These are phyloP conservation scores for Aureobasidium sp. DNA, from an alignment of 2,329 filamentous ascomycete genomes.

Conservation along the genomic window DNA sequence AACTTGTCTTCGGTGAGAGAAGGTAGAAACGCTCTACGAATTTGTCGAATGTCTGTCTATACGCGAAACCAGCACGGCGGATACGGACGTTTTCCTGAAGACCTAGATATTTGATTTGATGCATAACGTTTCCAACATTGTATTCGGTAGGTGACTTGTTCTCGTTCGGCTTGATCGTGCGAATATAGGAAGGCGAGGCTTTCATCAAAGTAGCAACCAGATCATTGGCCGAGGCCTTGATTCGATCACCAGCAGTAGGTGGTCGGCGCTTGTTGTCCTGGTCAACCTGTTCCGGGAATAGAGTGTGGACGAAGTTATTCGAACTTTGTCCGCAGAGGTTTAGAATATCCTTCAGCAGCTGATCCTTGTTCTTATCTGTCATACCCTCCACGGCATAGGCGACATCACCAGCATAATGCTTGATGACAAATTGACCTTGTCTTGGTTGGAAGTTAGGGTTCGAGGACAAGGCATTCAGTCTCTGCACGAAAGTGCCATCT, in stretches of 20 bases:
- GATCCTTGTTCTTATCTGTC: constrained; percentile 99
- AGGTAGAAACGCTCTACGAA: constrained; percentile 97
- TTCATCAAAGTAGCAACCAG: constrained; percentile 95
- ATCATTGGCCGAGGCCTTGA: constrained; percentile 89
- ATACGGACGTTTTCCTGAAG: constrained; percentile 99
- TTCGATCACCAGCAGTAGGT: constrained; percentile 92
- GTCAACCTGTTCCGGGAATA: constrained; percentile 91
- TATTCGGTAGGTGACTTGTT: constrained; percentile 95
- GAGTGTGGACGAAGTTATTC: constrained; percentile 75
- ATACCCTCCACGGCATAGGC: constrained; percentile 91
- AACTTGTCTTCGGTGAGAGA: constrained; percentile 86
- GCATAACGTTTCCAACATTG: constrained; percentile 82
- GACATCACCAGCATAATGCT: constrained; percentile 97
- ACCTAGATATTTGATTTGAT: constrained; percentile 98
- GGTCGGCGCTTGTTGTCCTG: constrained; percentile 92
- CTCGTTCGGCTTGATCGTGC: constrained; percentile 98
- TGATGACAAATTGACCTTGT: constrained; percentile 95
- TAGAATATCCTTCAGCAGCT: constrained; percentile 86
- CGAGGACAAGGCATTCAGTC: constrained; percentile 75
- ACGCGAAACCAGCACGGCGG: constrained; percentile 90
- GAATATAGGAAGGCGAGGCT: constrained; percentile 93
- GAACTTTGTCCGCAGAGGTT: constrained; percentile 77
- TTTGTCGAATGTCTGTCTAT: constrained; percentile 94
- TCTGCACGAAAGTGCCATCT: constrained; percentile 91
- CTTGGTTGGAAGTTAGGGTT: constrained; percentile 87